These are phyloP conservation scores for Anaeramoeba ignava DNA, from an alignment of 78 protist genomes.

Conservation along the genomic window DNA sequence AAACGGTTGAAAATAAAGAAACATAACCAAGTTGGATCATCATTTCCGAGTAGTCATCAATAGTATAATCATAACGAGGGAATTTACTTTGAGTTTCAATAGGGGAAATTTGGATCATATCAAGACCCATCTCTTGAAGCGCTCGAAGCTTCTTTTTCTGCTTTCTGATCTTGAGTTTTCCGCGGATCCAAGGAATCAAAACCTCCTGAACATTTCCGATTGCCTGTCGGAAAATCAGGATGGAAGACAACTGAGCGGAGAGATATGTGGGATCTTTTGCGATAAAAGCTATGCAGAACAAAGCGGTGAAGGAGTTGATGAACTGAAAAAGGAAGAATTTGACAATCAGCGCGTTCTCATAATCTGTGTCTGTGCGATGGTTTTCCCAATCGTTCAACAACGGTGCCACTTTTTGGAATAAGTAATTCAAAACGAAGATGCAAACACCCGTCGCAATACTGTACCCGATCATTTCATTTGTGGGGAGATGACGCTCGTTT, in stretches of 20 bases:
- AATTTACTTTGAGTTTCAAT: neutral
- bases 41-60: neutral
- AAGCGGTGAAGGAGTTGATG: constrained; percentile 43
- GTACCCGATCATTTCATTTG: neutral
- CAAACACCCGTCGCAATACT: neutral
- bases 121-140: no score
- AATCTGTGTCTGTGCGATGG: constrained; percentile 39
- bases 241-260: neutral
- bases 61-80: neutral
- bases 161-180: neutral
- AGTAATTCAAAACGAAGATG: neutral
- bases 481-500: neutral
- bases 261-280: constrained; percentile 7
- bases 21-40: neutral
- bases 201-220: neutral
- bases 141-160: neutral
- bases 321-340: constrained; percentile 55
- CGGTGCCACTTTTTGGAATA: constrained; percentile 12
- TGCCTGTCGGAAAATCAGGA: neutral
- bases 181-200: neutral
- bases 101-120: neutral
- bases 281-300: constrained; percentile 56
- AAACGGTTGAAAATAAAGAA: neutral
- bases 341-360: constrained; percentile 15
- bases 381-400: constrained; percentile 37